Evolutionary conservation across 257 asterid species (phyloP).

Genomic region (Fraxinus anomala): DNA sequence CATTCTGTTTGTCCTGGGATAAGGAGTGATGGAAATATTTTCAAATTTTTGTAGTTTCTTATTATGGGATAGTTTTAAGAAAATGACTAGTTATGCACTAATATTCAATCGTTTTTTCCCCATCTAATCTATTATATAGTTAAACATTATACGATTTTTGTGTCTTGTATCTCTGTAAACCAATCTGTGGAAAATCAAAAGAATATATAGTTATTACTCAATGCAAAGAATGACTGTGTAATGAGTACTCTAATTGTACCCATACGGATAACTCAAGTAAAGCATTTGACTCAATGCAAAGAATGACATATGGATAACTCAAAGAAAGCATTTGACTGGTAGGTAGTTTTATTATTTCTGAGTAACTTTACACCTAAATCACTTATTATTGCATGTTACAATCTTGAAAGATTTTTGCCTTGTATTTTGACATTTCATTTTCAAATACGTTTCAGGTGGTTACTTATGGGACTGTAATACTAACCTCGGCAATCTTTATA

Average conservation of each 20-base stretch:
- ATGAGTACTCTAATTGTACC: neutral
- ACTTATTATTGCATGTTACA: neutral
- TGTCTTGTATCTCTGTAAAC: neutral
- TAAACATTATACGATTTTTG: neutral
- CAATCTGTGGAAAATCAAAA: neutral
- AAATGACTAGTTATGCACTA: neutral
- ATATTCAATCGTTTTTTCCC: neutral
- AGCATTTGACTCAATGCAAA: neutral
- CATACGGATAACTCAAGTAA: neutral
- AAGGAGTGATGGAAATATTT: neutral
- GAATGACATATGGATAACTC: neutral
- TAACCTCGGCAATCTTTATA: conserved; percentile 57
- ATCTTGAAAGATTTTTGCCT: neutral
- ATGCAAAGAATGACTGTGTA: neutral
- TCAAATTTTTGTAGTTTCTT: neutral
- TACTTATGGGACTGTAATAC: conserved; percentile 48
- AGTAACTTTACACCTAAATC: neutral
- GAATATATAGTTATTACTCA: neutral
- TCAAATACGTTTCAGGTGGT: conserved; percentile 51
- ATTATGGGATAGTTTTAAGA: neutral
- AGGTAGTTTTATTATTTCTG: neutral
- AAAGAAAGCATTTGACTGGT: neutral
- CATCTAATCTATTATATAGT: neutral
- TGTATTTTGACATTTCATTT: neutral
- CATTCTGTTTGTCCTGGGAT: neutral